Conservation (phyloP, 2,329 filamentous ascomycete genomes). For the Cucurbitaria berberidis region DNA sequence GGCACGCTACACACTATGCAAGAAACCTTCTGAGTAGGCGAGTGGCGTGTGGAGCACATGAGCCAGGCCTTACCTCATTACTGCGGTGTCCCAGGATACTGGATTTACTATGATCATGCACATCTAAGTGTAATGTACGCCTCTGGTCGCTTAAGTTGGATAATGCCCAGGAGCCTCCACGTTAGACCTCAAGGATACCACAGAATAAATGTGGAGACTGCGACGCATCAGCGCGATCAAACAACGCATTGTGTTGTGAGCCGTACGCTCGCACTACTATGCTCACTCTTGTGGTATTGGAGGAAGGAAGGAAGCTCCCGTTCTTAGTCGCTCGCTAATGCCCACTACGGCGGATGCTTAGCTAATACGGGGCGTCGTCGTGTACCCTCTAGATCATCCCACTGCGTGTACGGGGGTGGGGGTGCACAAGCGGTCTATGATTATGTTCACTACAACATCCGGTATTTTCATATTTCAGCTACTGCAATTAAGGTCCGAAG, state of each 20-base stretch:
- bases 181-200: background rate
- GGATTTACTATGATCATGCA: constrained; percentile 10
- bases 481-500: background rate
- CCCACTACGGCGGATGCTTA: constrained; percentile 24
- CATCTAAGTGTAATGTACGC: constrained; percentile 22
- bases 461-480: constrained; percentile 6
- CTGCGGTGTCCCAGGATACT: constrained; percentile 1
- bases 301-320: constrained; percentile 19
- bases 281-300: constrained; percentile 3
- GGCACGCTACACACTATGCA: constrained; percentile 1
- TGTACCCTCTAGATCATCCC: constrained; percentile 13
- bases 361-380: constrained; percentile 19
- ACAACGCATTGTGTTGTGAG: background rate
- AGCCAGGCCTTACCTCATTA: constrained; percentile 2
- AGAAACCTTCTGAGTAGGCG: background rate
- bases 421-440: background rate
- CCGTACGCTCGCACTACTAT: constrained; percentile 4
- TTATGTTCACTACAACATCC: constrained; percentile 3
- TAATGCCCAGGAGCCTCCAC: constrained; percentile 11
- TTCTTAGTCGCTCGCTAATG: constrained; percentile 22
- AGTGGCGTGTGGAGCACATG: background rate
- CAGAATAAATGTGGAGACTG: constrained; percentile 4
- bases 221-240: constrained; percentile 9
- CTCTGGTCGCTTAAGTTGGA: constrained; percentile 8
- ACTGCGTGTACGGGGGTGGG: constrained; percentile 2